Evolutionary conservation across 2,329 filamentous ascomycete species (phyloP).

Genomic region (Aspergillus ochraceus): DNA sequence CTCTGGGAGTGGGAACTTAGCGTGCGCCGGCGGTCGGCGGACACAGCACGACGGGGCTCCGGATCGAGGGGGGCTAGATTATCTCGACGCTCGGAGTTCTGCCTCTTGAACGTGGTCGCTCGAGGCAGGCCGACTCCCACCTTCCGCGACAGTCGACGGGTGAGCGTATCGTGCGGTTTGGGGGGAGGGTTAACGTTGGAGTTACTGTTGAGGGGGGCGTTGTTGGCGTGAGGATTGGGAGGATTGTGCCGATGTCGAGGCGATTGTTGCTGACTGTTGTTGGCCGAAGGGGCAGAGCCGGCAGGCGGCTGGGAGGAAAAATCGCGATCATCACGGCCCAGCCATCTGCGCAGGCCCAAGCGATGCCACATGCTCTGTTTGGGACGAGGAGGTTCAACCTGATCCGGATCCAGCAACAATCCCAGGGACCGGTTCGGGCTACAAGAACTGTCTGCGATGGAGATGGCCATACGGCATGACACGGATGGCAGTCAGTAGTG

Average conservation of each 20-base stretch:
- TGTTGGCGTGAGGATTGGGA: not conserved
- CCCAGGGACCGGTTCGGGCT: slow-evolving; percentile 36
- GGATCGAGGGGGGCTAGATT: slow-evolving; percentile 67
- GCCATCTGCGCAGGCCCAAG: slow-evolving; percentile 43
- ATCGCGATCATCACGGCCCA: slow-evolving; percentile 42
- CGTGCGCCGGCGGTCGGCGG: slow-evolving; percentile 50
- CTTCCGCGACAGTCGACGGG: slow-evolving; percentile 37
- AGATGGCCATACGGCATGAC: slow-evolving; percentile 43
- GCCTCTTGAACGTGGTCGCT: slow-evolving; percentile 75
- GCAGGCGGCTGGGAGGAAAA: slow-evolving; percentile 26
- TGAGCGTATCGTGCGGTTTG: slow-evolving; percentile 32
- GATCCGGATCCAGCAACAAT: slow-evolving; percentile 36
- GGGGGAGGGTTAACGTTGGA: slow-evolving; percentile 15
- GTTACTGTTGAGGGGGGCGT: slow-evolving; percentile 9
- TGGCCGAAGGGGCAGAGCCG: slow-evolving; percentile 14
- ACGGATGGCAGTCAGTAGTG: slow-evolving; percentile 3
- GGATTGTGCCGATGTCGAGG: not conserved
- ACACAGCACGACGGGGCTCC: slow-evolving; percentile 67
- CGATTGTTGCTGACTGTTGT: slow-evolving; percentile 5
- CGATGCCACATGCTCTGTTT: slow-evolving; percentile 50
- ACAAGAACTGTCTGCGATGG: slow-evolving; percentile 40
- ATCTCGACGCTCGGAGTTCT: slow-evolving; percentile 76
- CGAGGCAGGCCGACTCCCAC: slow-evolving; percentile 79
- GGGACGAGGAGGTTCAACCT: slow-evolving; percentile 28
- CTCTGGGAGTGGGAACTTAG: slow-evolving; percentile 41